phyloP scores from a whole-genome alignment of 139 green algal species.

The Raphidocelis subcapitata region DNA sequence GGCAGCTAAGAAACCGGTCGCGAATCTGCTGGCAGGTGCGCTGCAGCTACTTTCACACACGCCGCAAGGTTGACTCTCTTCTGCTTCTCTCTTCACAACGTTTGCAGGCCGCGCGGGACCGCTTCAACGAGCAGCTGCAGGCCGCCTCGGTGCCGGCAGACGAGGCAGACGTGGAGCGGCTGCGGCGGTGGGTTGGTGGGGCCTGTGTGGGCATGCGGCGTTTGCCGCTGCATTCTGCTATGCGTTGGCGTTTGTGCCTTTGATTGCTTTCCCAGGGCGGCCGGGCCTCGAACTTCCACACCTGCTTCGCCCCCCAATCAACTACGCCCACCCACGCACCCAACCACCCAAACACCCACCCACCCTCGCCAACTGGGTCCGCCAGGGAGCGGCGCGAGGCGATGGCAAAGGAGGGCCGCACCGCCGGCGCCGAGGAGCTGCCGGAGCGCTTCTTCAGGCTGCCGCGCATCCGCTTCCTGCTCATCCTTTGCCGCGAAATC shows the following conservation, averaged over 20 bases:
- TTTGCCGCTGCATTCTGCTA: constrained; percentile 7
- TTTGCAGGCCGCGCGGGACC: constrained; percentile 22
- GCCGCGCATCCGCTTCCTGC: constrained; percentile 41
- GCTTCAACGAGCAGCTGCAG: constrained; percentile 38
- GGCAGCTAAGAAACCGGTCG: not conserved
- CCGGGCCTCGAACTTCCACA: too few species aligned
- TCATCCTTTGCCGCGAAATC: constrained; percentile 41
- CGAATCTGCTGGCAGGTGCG: too few species aligned
- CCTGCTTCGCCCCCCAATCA: too few species aligned
- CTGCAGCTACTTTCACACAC: not conserved
- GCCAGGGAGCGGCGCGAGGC: constrained; percentile 10
- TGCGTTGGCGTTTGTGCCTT: not conserved
- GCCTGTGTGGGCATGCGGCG: too few species aligned
- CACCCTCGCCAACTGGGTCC: too few species aligned
- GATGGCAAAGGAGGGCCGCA: constrained; percentile 2
- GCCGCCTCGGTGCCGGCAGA: constrained; percentile 21
- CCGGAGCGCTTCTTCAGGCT: constrained; percentile 37
- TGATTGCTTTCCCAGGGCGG: too few species aligned
- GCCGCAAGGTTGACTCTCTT: not conserved
- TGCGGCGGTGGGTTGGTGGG: not conserved
- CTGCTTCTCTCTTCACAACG: not conserved
- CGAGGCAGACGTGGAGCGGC: constrained; percentile 39
- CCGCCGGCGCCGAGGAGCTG: constrained; percentile 9
- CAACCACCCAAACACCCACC: too few species aligned
- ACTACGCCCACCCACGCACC: not conserved